Conservation (phyloP, 2,329 filamentous ascomycete genomes). For the Teratosphaeria epicoccoides region DNA sequence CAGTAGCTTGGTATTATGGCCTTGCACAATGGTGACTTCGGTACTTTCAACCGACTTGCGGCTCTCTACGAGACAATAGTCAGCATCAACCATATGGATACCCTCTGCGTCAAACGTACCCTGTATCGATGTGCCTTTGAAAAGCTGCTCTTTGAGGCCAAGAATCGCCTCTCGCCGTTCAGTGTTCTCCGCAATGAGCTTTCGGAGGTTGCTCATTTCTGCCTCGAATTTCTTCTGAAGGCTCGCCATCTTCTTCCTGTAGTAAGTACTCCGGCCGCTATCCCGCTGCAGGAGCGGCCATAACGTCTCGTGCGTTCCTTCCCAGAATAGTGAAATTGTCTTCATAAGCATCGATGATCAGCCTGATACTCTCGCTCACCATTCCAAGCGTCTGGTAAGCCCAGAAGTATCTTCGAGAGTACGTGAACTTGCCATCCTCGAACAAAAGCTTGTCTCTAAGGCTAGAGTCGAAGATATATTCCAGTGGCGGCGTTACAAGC, state of each 20-base stretch:
- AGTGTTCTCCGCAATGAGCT: constrained; percentile 42
- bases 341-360: constrained; percentile 47
- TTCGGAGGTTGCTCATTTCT: constrained; percentile 41
- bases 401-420: constrained; percentile 53
- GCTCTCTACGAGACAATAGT: constrained; percentile 28
- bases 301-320: constrained; percentile 43
- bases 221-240: constrained; percentile 42
- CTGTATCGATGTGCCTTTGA: constrained; percentile 52
- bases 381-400: constrained; percentile 49
- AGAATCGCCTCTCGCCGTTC: constrained; percentile 45
- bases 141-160: constrained; percentile 50
- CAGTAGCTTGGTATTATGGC: constrained; percentile 50
- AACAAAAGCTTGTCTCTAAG: constrained; percentile 50
- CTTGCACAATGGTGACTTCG: constrained; percentile 45
- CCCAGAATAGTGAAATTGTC: constrained; percentile 51
- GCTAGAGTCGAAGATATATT: constrained; percentile 49
- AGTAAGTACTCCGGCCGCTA: constrained; percentile 37
- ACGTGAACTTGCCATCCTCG: constrained; percentile 51
- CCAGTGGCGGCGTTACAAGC: constrained; percentile 48
- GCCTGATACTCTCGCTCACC: constrained; percentile 49
- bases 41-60: constrained; percentile 48
- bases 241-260: constrained; percentile 38
- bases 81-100: not conserved
- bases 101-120: constrained; percentile 15
- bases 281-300: constrained; percentile 45